These are phyloP conservation scores for Ophioceras dolichostomum DNA, from an alignment of 2,329 filamentous ascomycete species.

Conservation along the genomic window DNA sequence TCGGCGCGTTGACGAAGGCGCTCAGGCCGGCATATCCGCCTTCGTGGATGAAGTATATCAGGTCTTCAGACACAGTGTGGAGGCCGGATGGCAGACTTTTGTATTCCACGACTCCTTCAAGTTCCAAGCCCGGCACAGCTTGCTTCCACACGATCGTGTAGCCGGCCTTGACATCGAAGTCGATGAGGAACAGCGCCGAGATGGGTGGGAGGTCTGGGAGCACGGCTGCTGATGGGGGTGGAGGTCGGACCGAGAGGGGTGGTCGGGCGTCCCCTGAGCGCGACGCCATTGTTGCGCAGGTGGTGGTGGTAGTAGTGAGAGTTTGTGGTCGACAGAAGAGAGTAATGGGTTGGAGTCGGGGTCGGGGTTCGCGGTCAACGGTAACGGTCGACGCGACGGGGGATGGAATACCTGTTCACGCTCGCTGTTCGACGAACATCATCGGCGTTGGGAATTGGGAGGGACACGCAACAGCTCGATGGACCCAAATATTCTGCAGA, in stretches of 20 bases:
- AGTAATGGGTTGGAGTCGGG: too few relatives aligned
- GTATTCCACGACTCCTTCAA: slow-evolving; percentile 87
- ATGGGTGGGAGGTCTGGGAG: slow-evolving; percentile 45
- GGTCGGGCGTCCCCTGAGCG: too few relatives aligned
- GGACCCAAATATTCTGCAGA: too few relatives aligned
- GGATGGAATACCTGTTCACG: too few relatives aligned
- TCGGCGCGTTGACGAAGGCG: slow-evolving; percentile 77
- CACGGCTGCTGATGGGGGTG: slow-evolving; percentile 2
- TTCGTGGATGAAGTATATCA: slow-evolving; percentile 88
- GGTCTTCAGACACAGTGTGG: slow-evolving; percentile 76
- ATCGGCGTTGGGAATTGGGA: too few relatives aligned
- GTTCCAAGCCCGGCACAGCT: slow-evolving; percentile 52
- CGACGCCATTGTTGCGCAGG: background rate
- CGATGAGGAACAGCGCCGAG: slow-evolving; percentile 75
- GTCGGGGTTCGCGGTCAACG: too few relatives aligned
- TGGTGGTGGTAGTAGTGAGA: background rate
- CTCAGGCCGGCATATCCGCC: slow-evolving; percentile 73
- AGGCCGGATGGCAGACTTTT: slow-evolving; percentile 90
- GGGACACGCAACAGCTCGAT: too few relatives aligned
- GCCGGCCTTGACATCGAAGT: slow-evolving; percentile 86
- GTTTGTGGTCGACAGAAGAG: too few relatives aligned
- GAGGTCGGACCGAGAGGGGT: slow-evolving; percentile 2
- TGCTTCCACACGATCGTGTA: slow-evolving; percentile 87
- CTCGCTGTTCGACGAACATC: too few relatives aligned
- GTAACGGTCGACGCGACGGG: too few relatives aligned